Base-by-base conservation (phyloP, 2,329 filamentous ascomycete genomes). In the Apiospora pterosperma region DNA sequence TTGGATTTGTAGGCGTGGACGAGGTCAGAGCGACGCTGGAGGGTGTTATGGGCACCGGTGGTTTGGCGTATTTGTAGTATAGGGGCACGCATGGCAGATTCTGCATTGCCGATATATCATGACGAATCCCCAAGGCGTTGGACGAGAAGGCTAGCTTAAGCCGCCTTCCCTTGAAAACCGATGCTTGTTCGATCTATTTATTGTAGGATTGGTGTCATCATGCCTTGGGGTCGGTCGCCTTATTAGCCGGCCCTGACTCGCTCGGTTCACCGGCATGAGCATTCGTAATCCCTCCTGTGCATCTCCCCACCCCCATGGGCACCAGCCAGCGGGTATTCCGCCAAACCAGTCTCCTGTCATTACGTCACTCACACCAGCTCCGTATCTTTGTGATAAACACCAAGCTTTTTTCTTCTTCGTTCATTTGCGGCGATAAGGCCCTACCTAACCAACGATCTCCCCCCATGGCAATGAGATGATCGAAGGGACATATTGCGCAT, bases 1-100 rank as follows among this genome's bases (percentile, higher is more conserved):
- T 92, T 2, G 94, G 93, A 0, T 88, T 85, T 12, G 77, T 79
- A 7, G 85, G 86, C 68, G 84, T 84, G 42, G 89, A 87, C 80
- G 85, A 86, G 71, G 81, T 91, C 64, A 80, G 86, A 72, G 85
- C 83, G 5, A 88, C 91, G 79, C 76, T 91, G 69, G 84, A 87
- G 71, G 80, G 82, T 34, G 75, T 81, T 25, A 65, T 88, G 36
- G 80, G 80, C 11, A 84, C 84, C 1, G 81, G 81, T 63, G 89
- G 89, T 0, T 73, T 91, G 68, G 79, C 75, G 52, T 84, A 80
- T 74, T 67, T 83, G 28, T 80, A 55, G 48, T 55, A 55, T 55
- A 55, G 48, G 28, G 48, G 48, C 19, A n/a, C 34, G 48, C 48
- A 55, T 55, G 48, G 28, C 8, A 55, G 16, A 34, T 55, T 31